Percentiles rank a stretch among this genome's conserved stretches.
These are phyloP conservation scores for Amoebophrya sp. DNA, from an alignment of 169 alveolate species.

Conservation along the genomic window DNA sequence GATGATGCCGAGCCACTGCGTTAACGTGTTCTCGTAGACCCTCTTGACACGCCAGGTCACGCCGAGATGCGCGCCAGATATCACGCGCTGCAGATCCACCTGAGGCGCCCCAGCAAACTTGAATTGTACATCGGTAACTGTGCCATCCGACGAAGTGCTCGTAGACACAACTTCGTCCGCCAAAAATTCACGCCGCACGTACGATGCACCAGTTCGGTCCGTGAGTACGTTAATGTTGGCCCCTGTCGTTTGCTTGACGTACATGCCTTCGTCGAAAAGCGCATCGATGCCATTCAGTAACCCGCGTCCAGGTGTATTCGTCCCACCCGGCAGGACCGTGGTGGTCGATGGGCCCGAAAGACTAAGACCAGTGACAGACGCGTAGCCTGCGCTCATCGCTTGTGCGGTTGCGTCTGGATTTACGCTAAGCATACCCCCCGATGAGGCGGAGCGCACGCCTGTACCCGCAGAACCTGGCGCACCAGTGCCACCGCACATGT, in stretches of 20 bases:
- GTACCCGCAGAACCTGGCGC: background rate
- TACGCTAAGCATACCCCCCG: background rate
- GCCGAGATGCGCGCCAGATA: too few species aligned
- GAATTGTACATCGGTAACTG: background rate
- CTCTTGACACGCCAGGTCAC: too few species aligned
- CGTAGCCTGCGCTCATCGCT: background rate
- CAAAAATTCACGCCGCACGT: background rate
- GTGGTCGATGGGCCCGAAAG: too few species aligned
- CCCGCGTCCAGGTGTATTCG: background rate
- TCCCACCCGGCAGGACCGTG: background rate
- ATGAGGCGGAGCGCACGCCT: background rate
- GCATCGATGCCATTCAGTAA: background rate
- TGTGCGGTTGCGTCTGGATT: too few species aligned
- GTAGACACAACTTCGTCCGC: background rate
- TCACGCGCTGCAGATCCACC: background rate
- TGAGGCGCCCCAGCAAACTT: background rate
- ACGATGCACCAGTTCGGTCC: background rate
- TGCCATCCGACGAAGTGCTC: too few species aligned
- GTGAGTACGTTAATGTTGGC: background rate
- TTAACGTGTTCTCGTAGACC: background rate
- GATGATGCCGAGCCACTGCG: background rate
- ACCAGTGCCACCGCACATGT: background rate
- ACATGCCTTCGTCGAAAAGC: background rate
- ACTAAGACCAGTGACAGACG: too few species aligned
- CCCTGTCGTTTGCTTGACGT: background rate